Evolutionary conservation across 2,329 filamentous ascomycete species (phyloP).

Genomic region (Ciborinia camelliae): DNA sequence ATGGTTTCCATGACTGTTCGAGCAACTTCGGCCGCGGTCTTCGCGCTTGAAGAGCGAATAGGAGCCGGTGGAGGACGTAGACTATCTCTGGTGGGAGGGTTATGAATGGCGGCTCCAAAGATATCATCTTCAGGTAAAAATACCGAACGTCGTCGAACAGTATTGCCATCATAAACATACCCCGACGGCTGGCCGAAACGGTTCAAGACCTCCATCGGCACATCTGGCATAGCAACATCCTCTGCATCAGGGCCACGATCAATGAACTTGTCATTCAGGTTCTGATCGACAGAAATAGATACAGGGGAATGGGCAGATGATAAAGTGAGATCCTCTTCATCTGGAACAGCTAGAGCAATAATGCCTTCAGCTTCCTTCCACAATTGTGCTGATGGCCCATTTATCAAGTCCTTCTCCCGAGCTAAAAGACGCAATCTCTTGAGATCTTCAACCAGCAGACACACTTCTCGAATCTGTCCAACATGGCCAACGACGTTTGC

Average conservation of each 20-base stretch:
- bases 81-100: slow-evolving; percentile 39
- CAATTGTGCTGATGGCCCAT: slow-evolving; percentile 56
- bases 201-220: slow-evolving; percentile 43
- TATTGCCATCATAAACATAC: slow-evolving; percentile 49
- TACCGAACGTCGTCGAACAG: slow-evolving; percentile 56
- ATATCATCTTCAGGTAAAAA: slow-evolving; percentile 66
- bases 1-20: slow-evolving; percentile 63
- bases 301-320: slow-evolving; percentile 33
- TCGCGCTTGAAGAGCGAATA: slow-evolving; percentile 30
- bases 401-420: slow-evolving; percentile 61
- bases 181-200: slow-evolving; percentile 29
- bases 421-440: slow-evolving; percentile 73
- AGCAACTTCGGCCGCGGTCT: slow-evolving; percentile 48
- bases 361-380: slow-evolving; percentile 86
- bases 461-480: slow-evolving; percentile 77
- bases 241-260: slow-evolving; percentile 43
- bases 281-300: slow-evolving; percentile 45
- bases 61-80: slow-evolving; percentile 28
- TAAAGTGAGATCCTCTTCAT: slow-evolving; percentile 51
- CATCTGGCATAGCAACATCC: slow-evolving; percentile 47
- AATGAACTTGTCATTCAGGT: slow-evolving; percentile 43
- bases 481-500: slow-evolving; percentile 80
- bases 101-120: slow-evolving; percentile 45
- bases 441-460: slow-evolving; percentile 75
- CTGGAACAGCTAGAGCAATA: slow-evolving; percentile 75